A percentile compares a stretch with the other conserved stretches of the same genome.
Evolutionary conservation across 306 rosid genomes (phyloP).

Genomic region (Styphnolobium japonicum): DNA sequence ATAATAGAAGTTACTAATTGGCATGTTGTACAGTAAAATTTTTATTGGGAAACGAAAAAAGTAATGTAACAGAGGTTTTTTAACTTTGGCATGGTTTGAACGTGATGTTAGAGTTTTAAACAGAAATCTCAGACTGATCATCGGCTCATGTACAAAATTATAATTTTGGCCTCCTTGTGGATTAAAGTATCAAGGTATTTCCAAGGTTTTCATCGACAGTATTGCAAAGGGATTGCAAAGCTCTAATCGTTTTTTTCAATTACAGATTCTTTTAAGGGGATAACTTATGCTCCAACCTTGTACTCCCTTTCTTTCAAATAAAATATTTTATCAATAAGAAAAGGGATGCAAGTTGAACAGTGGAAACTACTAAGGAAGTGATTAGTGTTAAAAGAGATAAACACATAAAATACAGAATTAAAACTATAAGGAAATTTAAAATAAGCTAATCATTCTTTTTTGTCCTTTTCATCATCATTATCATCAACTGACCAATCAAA

Average conservation of each 20-base stretch:
- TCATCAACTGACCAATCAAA: constrained; percentile 1
- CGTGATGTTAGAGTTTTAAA: background rate
- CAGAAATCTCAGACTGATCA: too few species aligned
- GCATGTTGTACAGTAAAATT: background rate
- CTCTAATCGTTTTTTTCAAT: background rate
- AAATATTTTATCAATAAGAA: background rate
- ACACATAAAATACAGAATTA: background rate
- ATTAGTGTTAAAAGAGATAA: background rate
- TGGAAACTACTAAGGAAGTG: background rate
- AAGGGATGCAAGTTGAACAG: background rate
- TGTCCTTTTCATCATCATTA: background rate
- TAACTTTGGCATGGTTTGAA: constrained; percentile 1
- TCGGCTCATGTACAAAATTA: too few species aligned
- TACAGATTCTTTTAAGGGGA: background rate
- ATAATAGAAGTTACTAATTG: background rate
- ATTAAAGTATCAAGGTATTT: background rate
- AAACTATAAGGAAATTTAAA: background rate
- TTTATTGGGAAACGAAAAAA: background rate
- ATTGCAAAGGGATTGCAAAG: background rate
- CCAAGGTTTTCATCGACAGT: background rate
- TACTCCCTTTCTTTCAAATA: background rate
- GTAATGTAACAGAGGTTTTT: background rate
- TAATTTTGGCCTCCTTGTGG: background rate
- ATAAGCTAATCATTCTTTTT: background rate
- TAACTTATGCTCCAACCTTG: background rate